Evolutionary conservation across 352 stramenopile species (phyloP).

Genomic region (Stramenopiles sp.): DNA sequence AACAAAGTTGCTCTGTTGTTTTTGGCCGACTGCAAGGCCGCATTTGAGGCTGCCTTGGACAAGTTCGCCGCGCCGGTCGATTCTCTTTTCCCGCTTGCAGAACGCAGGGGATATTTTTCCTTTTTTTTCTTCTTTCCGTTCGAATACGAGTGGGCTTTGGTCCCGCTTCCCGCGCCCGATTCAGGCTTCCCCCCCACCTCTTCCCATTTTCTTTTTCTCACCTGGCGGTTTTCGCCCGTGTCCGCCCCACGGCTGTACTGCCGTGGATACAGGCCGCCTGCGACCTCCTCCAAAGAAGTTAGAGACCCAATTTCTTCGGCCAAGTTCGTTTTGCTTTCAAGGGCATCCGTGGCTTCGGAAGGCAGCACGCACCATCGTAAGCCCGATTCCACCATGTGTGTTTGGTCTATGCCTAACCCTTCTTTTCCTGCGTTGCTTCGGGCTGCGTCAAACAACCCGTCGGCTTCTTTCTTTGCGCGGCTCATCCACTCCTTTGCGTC

Average conservation of each 20-base stretch:
- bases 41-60: slow-evolving; percentile 27
- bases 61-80: slow-evolving; percentile 13
- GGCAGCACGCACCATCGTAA: slow-evolving; percentile 51
- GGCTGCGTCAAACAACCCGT: slow-evolving; percentile 19
- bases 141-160: slow-evolving; percentile 14
- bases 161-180: background rate
- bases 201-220: slow-evolving; percentile 17
- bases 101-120: slow-evolving; percentile 18
- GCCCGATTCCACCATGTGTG: slow-evolving; percentile 30
- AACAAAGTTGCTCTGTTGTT: slow-evolving; percentile 33
- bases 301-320: no score
- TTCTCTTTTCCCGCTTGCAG: no score
- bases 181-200: background rate
- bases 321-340: slow-evolving; percentile 17
- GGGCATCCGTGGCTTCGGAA: slow-evolving; percentile 28
- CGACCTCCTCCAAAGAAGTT: no score
- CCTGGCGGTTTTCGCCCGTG: slow-evolving; percentile 25
- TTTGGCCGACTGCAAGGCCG: slow-evolving; percentile 29
- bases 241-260: background rate
- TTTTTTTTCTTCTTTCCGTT: slow-evolving; percentile 24
- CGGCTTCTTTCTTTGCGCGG: slow-evolving; percentile 26
- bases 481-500: slow-evolving; percentile 31
- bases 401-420: slow-evolving; percentile 32
- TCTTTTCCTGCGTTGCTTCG: slow-evolving; percentile 25
- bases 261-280: background rate